A percentile compares a stretch with the other conserved stretches of the same genome.
Evolutionary conservation across 208 protist genomes (phyloP).

Genomic region (Trypanosoma melophagium): DNA sequence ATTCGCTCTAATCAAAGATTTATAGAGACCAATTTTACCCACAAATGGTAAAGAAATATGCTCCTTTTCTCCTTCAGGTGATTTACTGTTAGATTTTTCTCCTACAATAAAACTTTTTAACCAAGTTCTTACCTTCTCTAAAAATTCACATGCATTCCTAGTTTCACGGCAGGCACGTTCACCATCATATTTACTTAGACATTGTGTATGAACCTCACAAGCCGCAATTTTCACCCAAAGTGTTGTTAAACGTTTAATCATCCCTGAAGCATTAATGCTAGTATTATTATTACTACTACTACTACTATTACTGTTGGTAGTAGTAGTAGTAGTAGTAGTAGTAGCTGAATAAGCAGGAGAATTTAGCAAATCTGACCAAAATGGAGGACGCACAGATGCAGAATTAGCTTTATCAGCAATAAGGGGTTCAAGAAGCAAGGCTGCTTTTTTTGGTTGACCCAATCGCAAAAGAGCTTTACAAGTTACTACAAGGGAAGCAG

Average conservation of each 20-base stretch:
- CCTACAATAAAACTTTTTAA: neutral
- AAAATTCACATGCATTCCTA: conserved; percentile 19
- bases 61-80: neutral
- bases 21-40: neutral
- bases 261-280: conserved; percentile 34
- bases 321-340: no score
- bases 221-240: conserved; percentile 68
- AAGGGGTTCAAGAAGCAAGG: conserved; percentile 79
- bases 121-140: conserved; percentile 22
- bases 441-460: conserved; percentile 78
- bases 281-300: no score
- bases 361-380: conserved; percentile 67
- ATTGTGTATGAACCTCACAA: conserved; percentile 79
- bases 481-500: conserved; percentile 67
- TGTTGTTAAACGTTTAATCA: conserved; percentile 66
- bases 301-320: no score
- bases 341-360: conserved; percentile 55
- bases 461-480: conserved; percentile 74
- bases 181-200: conserved; percentile 74
- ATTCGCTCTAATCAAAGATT: conserved; percentile 9
- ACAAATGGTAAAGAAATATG: neutral
- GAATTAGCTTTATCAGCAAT: conserved; percentile 79
- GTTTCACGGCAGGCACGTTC: conserved; percentile 60
- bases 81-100: neutral
- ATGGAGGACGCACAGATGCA: conserved; percentile 62